Evolutionary conservation across 768 basidiomycete genomes (phyloP), one percentile per base, ranked within the genome.

Genomic region (Kwoniella sp.): DNA sequence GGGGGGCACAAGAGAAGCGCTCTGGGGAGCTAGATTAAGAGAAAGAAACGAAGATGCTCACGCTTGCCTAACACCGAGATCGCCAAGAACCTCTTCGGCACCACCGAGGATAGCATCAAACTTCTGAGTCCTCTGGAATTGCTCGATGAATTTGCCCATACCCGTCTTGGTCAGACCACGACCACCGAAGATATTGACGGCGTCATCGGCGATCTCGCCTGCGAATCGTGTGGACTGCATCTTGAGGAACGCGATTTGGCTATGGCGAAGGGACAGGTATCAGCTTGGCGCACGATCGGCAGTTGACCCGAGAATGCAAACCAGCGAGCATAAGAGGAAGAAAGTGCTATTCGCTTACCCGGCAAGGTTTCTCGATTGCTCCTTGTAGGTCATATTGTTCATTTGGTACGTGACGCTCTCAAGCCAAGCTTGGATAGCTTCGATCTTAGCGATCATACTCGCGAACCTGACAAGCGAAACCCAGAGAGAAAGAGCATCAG

Each of bases 391-490:
- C 91, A 93, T 92, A 60, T 90, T 85, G 68, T 83, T 86, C 90
- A 92, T 92, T 78, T 93, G 91, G 77, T 87, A 88, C 0, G 91
- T 93, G 57, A 94, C 80, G 60, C 85, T 88, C 81, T 94, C 92
- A 19, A 93, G 81, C 91, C 90, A 93, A n/a, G 83, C 85, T 73
- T 93, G 92, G 10, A 85, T 85, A 26, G 87, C 85, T 77, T 94
- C 92, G 29, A 88, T 83, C 37, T 90, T 87, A 29, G 90, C 85
- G 58, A 96, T 92, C 91, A 98, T 98, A 6, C 76, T 83, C 2
- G 92, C 92, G 51, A 98, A 80, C 48, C 77, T 80, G 24, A 0
- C 12, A 15, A 44, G 17, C n/a, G n/a, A n/a, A n/a, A n/a, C n/a
- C n/a, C n/a, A n/a, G 5, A 25, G 10, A 2, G 17, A 2, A 7